Evolutionary conservation across 2,329 filamentous ascomycete genomes (phyloP), one percentile per base, ranked within the genome.

Genomic region (Exophiala sp.): DNA sequence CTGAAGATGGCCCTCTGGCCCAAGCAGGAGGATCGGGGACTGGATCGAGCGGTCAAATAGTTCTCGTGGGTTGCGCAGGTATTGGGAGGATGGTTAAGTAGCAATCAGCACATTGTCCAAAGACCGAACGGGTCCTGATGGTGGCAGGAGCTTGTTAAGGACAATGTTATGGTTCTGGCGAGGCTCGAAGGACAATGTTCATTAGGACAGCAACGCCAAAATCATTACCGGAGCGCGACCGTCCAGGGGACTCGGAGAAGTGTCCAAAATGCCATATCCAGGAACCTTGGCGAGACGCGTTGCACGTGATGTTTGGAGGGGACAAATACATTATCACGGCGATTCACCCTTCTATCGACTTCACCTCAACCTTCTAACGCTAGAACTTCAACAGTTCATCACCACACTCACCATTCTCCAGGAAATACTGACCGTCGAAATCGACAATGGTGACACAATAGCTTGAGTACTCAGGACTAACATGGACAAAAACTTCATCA

Each of bases 171-270:
- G 4, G 18, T 14, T 11, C 6, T 3, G 43, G 12, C 7, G 24
- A 34, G 24, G 29, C 24, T 29, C 24, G 7, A n/a, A 33, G 24
- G 29, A 14, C 9, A 33, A 33, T 34, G 16, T 6, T 20, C 12
- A 33, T 21, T 38, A 20, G 40, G 47, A 40, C 35, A 49, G 29
- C 38, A 35, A 50, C 24, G 39, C 20, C 24, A 20, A 29, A 43
- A 50, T 41, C 10, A 33, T 12, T 42, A 34, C 39, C 24, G 35
- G 35, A 35, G n/a, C 38, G 16, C 9, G 14, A 16, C 18, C 21
- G 33, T 32, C 47, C 47, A 50, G 47, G 47, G 47, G 47, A 50
- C 38, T 50, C 47, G 47, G 43, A 46, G 43, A 46, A 46, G 47
- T 50, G 47, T 50, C 47, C 47, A 50, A 24, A 50, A 50, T 50